Conservation (phyloP, 164 flowering plant genomes). For the Stephania yunnanensis region DNA sequence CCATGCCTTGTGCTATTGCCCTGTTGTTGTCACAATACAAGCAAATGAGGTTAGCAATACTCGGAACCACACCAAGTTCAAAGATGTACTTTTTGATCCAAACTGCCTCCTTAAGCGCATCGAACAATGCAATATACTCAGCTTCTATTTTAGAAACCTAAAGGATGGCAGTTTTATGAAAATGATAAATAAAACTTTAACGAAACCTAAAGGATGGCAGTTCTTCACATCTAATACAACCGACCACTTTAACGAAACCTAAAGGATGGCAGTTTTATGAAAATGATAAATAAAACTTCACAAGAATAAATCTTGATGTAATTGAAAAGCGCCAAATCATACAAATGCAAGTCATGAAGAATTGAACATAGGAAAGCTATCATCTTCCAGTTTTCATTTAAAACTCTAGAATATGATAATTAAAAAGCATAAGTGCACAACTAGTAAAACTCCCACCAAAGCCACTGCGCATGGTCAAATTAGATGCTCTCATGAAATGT, state of each 20-base stretch:
- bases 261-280: background rate
- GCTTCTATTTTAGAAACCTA: too few relatives aligned
- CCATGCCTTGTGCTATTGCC: too few relatives aligned
- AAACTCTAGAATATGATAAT: background rate
- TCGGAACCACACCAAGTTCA: too few relatives aligned
- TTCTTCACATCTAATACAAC: slow-evolving; percentile 75
- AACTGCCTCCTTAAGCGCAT: too few relatives aligned
- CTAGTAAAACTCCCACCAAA: background rate
- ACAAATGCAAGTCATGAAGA: background rate
- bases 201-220: too few relatives aligned
- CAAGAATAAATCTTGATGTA: background rate
- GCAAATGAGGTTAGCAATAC: too few relatives aligned
- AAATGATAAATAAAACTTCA: background rate
- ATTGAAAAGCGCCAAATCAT: background rate
- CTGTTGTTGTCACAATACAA: too few relatives aligned
- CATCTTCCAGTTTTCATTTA: background rate
- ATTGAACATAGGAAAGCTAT: background rate
- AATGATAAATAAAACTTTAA: too few relatives aligned
- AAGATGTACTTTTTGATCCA: too few relatives aligned
- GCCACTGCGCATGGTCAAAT: background rate
- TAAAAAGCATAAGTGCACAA: background rate
- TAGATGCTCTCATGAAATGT: background rate
- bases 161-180: too few relatives aligned
- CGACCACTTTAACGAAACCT: slow-evolving; percentile 91
- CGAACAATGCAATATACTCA: too few relatives aligned